Evolutionary conservation across 2,329 filamentous ascomycete species (phyloP), one percentile per base, ranked within the genome.

Genomic region (Botryotinia calthae): DNA sequence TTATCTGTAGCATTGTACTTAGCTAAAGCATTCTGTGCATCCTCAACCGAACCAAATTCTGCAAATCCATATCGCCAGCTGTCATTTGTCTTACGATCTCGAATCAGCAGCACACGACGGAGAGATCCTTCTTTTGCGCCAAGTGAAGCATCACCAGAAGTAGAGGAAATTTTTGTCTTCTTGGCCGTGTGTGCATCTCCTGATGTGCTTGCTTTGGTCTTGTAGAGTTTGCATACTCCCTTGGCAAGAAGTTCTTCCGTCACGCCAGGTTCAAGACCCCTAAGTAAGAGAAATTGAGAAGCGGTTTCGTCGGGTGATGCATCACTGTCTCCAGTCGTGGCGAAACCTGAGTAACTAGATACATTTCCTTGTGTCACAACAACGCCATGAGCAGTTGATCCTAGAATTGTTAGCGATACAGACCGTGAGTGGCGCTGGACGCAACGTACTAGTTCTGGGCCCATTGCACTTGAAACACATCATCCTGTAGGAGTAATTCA

Each of bases 61-160:
- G 90, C 93, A 81, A 97, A 97, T 0, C 93, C 93, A 78, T 93
- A 97, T 76, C 90, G 88, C 86, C 92, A 93, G 69, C 91, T 93
- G 74, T 93, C 90, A 71, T 93, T 87, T 6, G 86, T 91, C 74
- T 85, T 86, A 62, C 90, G 87, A 79, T 95, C 92, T 72, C 93
- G 88, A 78, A 96, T 90, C 40, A 97, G 83, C 74, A 96, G 88
- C 2, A 96, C 89, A 69, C 93, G 89, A 74, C 91, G 88, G 14
- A 97, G 83, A n/a, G 92, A 93, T 31, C 90, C 90, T 46, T 91
- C 89, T 72, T 87, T 88, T 6, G 93, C 93, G 56, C 93, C 93
- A 1, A 81, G 71, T 59, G 77, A 81, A 54, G 88, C 84, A 25
- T 86, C 85, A 18, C 86, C 87, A 8, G 80, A 78, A 8, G 87